Conservation (phyloP, 1,284 basidiomycete species). For the Leccinum subrobustum region DNA sequence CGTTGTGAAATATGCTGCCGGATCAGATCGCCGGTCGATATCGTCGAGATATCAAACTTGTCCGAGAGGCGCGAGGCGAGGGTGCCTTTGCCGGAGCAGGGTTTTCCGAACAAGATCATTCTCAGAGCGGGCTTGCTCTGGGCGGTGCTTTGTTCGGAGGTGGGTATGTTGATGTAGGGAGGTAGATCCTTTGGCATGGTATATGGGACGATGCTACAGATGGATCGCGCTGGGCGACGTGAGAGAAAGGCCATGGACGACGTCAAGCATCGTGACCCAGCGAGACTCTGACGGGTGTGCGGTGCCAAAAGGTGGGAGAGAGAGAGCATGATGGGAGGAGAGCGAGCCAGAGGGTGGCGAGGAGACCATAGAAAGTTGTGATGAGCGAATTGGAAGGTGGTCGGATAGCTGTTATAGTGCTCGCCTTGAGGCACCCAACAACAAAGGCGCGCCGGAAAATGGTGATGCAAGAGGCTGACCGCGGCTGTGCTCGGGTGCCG, state of each 20-base stretch:
- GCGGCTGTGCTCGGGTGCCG: background rate
- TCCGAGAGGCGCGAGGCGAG: conserved; percentile 65
- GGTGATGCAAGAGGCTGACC: background rate
- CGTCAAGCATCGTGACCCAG: background rate
- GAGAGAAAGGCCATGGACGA: conserved; percentile 3
- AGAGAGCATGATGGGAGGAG: background rate
- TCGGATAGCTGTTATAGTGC: conserved; percentile 11
- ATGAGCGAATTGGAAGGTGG: background rate
- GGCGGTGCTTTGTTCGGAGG: conserved; percentile 8
- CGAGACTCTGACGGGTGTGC: background rate
- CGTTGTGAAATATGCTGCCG: conserved; percentile 73
- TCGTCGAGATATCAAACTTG: conserved; percentile 67
- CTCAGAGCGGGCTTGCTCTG: conserved; percentile 40
- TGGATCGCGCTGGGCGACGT: conserved; percentile 13
- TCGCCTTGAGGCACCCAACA: conserved; percentile 28
- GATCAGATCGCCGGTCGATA: conserved; percentile 83
- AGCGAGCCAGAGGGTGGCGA: background rate
- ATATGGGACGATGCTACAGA: conserved; percentile 23
- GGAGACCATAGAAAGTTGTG: background rate
- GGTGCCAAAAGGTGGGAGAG: background rate
- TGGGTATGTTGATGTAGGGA: conserved; percentile 20
- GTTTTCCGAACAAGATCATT: conserved; percentile 82
- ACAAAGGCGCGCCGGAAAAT: background rate
- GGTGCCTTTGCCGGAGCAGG: conserved; percentile 79
- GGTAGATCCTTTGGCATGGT: conserved; percentile 15